These are phyloP conservation scores for Diacronema lutheri DNA, from an alignment of 78 protist species.

Conservation along the genomic window DNA sequence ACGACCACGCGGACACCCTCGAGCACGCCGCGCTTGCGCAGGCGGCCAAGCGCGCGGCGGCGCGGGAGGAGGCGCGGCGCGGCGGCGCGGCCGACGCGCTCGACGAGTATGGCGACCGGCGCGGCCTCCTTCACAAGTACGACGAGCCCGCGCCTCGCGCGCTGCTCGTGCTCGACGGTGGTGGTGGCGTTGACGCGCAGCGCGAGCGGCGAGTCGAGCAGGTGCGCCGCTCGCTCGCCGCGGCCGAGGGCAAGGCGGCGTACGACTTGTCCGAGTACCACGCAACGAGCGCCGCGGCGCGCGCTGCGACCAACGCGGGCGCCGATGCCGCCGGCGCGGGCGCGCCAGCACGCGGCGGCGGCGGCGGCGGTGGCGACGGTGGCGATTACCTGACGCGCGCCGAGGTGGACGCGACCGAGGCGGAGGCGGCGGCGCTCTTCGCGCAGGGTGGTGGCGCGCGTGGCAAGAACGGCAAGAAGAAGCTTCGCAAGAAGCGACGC, in stretches of 20 bases:
- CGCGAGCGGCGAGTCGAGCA: background rate
- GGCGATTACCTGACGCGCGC: background rate
- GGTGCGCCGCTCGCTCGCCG: background rate
- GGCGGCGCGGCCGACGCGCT: too few relatives aligned
- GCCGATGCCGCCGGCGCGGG: too few relatives aligned
- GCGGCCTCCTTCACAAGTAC: background rate
- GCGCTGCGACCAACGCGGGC: too few relatives aligned
- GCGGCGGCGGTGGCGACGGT: background rate
- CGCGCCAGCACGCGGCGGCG: background rate
- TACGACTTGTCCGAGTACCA: background rate
- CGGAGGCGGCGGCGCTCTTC: background rate
- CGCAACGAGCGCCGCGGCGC: too few relatives aligned
- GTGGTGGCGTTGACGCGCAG: background rate
- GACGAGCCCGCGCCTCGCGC: background rate
- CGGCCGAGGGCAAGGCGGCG: background rate
- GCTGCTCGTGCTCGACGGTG: background rate
- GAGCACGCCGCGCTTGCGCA: background rate
- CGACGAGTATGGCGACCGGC: too few relatives aligned
- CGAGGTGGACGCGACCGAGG: background rate
- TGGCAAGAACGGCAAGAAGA: too few relatives aligned
- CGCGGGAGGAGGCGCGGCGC: background rate
- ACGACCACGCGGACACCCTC: background rate
- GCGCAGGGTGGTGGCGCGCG: background rate
- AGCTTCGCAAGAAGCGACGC: background rate
- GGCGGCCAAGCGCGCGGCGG: background rate